These are phyloP conservation scores for Umbelopsis sp. DNA, from an alignment of 192 early-diverging fungal genomes.

Conservation along the genomic window DNA sequence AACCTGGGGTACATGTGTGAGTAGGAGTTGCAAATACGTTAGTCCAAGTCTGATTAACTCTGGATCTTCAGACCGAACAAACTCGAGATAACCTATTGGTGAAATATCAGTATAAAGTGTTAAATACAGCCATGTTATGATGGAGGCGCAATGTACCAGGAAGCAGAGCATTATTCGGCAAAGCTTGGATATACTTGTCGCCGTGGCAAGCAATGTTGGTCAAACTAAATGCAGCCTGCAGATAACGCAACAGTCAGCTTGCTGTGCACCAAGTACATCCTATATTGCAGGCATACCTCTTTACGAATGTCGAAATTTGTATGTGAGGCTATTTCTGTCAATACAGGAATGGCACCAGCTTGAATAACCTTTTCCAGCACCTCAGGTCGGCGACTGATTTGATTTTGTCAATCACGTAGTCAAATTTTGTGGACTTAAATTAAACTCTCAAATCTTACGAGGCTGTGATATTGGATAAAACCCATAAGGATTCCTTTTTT, in stretches of 20 bases:
- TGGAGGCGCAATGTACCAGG: constrained; percentile 27
- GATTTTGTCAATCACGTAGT: not conserved
- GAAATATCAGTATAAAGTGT: not conserved
- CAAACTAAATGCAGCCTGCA: constrained; percentile 62
- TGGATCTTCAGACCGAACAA: constrained; percentile 63
- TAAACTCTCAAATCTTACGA: constrained; percentile 24
- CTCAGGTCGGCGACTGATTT: constrained; percentile 28
- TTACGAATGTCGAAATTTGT: constrained; percentile 72
- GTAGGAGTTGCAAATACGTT: constrained; percentile 58
- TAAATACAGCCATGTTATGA: no score
- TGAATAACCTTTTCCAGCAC: constrained; percentile 56
- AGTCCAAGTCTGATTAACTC: constrained; percentile 66
- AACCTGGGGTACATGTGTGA: constrained; percentile 51
- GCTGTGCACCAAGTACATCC: not conserved
- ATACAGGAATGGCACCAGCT: constrained; percentile 51
- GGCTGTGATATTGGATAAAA: constrained; percentile 71
- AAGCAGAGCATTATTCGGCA: constrained; percentile 47
- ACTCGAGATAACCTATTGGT: constrained; percentile 52
- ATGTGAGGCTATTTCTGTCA: constrained; percentile 60
- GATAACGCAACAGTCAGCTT: not conserved
- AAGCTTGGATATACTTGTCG: constrained; percentile 44
- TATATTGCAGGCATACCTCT: constrained; percentile 41
- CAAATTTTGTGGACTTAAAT: no score
- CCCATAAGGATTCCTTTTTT: constrained; percentile 74
- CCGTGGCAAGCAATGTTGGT: constrained; percentile 64